A percentile compares a stretch with the other conserved stretches of the same genome.
phyloP scores from a whole-genome alignment of 345 rosid genomes.

The thale cress (Arabidopsis thaliana) region TAIR10.1 NC_003074.8:7384501-7385000 shows the following conservation, averaged over 20 bases:
- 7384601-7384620: not conserved
- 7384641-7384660: slow-evolving; percentile 9
- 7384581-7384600: slow-evolving; percentile 6
- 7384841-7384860: not conserved
- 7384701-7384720: slow-evolving; percentile 4
- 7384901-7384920: not conserved
- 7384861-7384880: too few relatives aligned
- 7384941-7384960: too few relatives aligned
- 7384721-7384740: not conserved
- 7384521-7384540: too few relatives aligned
- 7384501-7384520: too few relatives aligned
- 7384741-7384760: not conserved
- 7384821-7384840: not conserved
- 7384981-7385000: not conserved
- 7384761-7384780: slow-evolving; percentile 11
- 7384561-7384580: slow-evolving; percentile 6
- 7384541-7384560: not conserved
- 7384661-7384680: not conserved
- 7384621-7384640: slow-evolving; percentile 19
- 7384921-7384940: not conserved
- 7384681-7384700: slow-evolving; percentile 11
- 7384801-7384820: not conserved
- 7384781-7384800: slow-evolving; percentile 11
- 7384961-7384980: too few relatives aligned
- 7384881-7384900: not conserved